Conservation (phyloP, 768 basidiomycete species). For the Leccinum disarticulatum region DNA sequence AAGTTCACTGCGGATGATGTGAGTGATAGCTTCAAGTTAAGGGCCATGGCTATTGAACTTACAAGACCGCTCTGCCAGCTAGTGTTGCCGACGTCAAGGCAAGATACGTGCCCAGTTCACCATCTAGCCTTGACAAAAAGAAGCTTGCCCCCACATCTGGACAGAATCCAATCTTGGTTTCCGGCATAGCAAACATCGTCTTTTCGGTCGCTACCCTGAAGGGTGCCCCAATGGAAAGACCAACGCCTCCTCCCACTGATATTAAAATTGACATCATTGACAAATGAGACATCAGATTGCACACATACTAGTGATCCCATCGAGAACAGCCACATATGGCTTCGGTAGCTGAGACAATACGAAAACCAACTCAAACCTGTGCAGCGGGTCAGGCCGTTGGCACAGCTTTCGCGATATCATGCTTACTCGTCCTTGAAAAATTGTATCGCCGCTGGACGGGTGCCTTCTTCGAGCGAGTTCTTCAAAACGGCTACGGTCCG, state of each 20-base stretch:
- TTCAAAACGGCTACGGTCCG: constrained; percentile 51
- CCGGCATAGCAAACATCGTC: constrained; percentile 93
- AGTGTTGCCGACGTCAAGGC: constrained; percentile 77
- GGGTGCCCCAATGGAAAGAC: constrained; percentile 77
- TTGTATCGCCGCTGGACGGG: constrained; percentile 63
- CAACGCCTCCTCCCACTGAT: constrained; percentile 94
- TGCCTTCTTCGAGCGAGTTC: constrained; percentile 48
- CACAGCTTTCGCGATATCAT: constrained; percentile 9
- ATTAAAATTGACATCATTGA: constrained; percentile 1
- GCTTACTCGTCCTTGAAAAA: constrained; percentile 91
- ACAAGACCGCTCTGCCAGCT: constrained; percentile 84
- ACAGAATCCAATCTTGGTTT: constrained; percentile 86
- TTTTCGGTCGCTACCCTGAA: constrained; percentile 95
- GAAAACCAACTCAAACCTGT: constrained; percentile 80
- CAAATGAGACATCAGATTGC: constrained; percentile 6
- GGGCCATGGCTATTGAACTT: constrained; percentile 34
- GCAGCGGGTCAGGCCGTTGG: constrained; percentile 9
- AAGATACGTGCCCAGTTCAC: constrained; percentile 91
- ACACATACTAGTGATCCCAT: constrained; percentile 84
- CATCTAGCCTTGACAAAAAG: constrained; percentile 88
- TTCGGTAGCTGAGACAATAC: constrained; percentile 68
- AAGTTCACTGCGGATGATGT: constrained; percentile 58
- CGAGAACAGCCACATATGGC: constrained; percentile 89
- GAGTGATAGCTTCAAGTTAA: constrained; percentile 8
- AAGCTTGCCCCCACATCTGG: constrained; percentile 94